These are phyloP conservation scores for Thinopyrum elongatum DNA, from an alignment of 176 grass and related monocot genomes.

Conservation along the genomic window DNA sequence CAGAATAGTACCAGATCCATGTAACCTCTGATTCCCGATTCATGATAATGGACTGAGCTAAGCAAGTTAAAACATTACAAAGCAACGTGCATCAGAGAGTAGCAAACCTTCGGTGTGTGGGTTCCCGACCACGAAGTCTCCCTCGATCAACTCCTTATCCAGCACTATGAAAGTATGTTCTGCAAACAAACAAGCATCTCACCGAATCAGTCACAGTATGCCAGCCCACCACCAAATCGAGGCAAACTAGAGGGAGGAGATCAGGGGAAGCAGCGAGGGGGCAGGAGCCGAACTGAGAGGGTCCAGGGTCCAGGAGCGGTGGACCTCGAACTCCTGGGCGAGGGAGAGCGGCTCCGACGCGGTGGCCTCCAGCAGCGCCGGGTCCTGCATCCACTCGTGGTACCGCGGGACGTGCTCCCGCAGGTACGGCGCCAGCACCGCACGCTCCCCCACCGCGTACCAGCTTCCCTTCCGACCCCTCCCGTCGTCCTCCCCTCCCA, in stretches of 20 bases:
- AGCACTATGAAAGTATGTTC: conserved; percentile 86
- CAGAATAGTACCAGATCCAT: not conserved
- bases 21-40: not conserved
- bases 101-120: conserved; percentile 72
- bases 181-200: conserved; percentile 9
- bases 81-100: not conserved
- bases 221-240: not conserved
- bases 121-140: conserved; percentile 41
- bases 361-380: conserved; percentile 71
- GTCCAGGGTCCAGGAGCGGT: conserved; percentile 77
- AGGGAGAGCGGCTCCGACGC: conserved; percentile 84
- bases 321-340: conserved; percentile 71
- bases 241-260: not conserved
- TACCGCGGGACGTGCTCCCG: conserved; percentile 79
- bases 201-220: conserved; percentile 20
- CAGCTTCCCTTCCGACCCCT: conserved; percentile 14
- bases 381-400: conserved; percentile 87
- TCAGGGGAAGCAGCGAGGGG: not conserved
- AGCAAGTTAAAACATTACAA: not conserved
- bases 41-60: not conserved
- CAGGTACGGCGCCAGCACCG: conserved; percentile 69
- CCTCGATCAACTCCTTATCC: conserved; percentile 64
- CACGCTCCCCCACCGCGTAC: conserved; percentile 49
- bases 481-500: not conserved
- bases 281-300: conserved; percentile 5